These are phyloP conservation scores for Glycyrrhiza uralensis DNA, from an alignment of 306 rosid species.

Conservation along the genomic window DNA sequence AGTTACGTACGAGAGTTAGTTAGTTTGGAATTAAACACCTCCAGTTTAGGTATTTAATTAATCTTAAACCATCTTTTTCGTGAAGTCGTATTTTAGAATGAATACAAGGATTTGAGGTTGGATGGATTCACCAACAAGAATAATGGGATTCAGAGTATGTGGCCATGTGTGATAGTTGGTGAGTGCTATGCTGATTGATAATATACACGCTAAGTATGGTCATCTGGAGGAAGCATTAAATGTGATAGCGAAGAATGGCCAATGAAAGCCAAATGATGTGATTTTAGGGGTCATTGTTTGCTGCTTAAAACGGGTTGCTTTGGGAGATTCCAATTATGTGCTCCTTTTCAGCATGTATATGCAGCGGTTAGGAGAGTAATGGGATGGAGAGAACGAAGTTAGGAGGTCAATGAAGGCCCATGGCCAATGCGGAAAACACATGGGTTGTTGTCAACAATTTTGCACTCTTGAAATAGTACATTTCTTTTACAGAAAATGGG, in stretches of 20 bases:
- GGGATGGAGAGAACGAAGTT: too few relatives aligned
- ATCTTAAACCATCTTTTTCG: neutral
- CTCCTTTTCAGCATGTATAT: neutral
- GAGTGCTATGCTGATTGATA: neutral
- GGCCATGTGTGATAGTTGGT: neutral
- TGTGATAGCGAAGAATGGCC: neutral
- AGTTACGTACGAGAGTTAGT: neutral
- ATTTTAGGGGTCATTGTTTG: neutral
- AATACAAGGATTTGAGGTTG: neutral
- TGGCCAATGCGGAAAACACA: too few relatives aligned
- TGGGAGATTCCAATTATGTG: neutral
- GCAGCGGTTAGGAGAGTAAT: too few relatives aligned
- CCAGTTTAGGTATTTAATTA: neutral
- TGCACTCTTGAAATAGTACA: too few relatives aligned
- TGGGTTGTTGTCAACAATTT: too few relatives aligned
- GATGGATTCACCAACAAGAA: neutral
- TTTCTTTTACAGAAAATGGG: too few relatives aligned
- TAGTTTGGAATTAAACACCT: constrained; percentile 6
- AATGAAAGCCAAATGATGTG: neutral
- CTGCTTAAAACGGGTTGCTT: neutral
- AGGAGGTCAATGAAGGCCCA: too few relatives aligned
- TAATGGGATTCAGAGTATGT: neutral
- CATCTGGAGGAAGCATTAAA: neutral
- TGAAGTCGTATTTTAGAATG: neutral
- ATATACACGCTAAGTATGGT: neutral